Evolutionary conservation across 306 rosid genomes (phyloP), one percentile per base, ranked within the genome.

Genomic region (Erythrophleum fordii): DNA sequence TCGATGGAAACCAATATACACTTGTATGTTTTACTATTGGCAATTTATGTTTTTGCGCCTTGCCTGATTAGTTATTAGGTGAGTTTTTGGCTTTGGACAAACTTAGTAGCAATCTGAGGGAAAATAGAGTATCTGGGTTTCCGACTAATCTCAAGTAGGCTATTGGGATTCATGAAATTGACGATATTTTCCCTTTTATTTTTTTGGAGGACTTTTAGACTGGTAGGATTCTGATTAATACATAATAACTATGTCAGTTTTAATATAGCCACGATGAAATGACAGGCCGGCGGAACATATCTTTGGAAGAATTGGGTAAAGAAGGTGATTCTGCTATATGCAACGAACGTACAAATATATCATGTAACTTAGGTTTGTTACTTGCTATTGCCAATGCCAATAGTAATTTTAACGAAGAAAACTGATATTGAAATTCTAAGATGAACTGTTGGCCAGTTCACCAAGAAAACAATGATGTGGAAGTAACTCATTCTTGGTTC

Each of bases 1-100:
- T 65, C 35, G 99, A 96, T 42, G 97, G 97, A 10, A 88, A 83
- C 39, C 93, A 88, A 67, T 96, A 89, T 62, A 86, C 83, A 46
- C 90, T 96, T 25, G 99, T 96, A 64, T 72, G 92, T 77, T 5
- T 17, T 18, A 11, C 34, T 5, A 39, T 29, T 67, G 26, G 14
- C 16, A 5, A 69, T 73, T 23, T 25, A 35, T 70, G 28, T 18
- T 46, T 51, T 37, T 45, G 31, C 5, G 34, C 22, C 23, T 35
- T 34, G 23, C 78, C 53, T 20, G 23, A 61, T 73, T 7, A 22
- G 56, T 22, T 73, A 37, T 35, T 73, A 20, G 34, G 8, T 39
- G 22, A 4, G 22, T 52, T 55, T 56, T 20, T 65, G 12, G 25
- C 31, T 67, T 67, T 71, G 79, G 67, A 42, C 51, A 8, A 25